Conservation (phyloP, 495 filamentous ascomycete genomes). For the Aspergillus leporis region DNA sequence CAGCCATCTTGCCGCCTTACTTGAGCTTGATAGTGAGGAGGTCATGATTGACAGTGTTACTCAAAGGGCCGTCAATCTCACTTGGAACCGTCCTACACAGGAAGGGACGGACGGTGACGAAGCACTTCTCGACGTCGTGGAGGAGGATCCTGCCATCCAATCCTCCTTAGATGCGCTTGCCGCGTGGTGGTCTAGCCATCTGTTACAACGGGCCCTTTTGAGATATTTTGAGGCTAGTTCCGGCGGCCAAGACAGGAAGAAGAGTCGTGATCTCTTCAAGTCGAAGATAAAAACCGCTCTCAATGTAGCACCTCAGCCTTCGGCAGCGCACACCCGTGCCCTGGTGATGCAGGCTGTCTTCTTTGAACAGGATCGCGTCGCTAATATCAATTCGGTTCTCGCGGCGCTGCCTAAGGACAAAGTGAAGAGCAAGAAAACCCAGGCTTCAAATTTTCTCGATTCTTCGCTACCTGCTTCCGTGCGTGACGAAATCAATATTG, state of each 20-base stretch:
- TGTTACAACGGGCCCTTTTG: constrained; percentile 70
- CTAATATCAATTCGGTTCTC: constrained; percentile 51
- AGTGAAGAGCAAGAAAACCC: constrained; percentile 27
- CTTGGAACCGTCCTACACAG: constrained; percentile 79
- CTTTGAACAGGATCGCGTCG: constrained; percentile 42
- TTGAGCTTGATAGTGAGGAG: constrained; percentile 75
- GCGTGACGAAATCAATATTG: constrained; percentile 65
- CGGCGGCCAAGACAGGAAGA: constrained; percentile 39
- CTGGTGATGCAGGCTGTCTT: constrained; percentile 64
- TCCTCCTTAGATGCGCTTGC: constrained; percentile 88
- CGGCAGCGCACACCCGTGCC: constrained; percentile 73
- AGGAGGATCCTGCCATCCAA: constrained; percentile 82
- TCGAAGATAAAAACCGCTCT: constrained; percentile 67
- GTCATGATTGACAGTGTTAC: constrained; percentile 76
- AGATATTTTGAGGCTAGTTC: constrained; percentile 55
- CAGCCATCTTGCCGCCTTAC: constrained; percentile 68
- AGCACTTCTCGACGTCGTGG: constrained; percentile 78
- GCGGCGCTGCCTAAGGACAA: constrained; percentile 50
- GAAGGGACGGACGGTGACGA: constrained; percentile 60
- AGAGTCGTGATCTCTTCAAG: constrained; percentile 47
- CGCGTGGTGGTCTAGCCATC: constrained; percentile 82
- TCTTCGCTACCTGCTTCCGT: constrained; percentile 51
- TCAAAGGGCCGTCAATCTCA: constrained; percentile 86
- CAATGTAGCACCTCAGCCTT: constrained; percentile 75
- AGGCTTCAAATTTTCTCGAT: constrained; percentile 44